These are phyloP conservation scores for Ophiostoma quercus DNA, from an alignment of 2,329 filamentous ascomycete genomes.

Conservation along the genomic window DNA sequence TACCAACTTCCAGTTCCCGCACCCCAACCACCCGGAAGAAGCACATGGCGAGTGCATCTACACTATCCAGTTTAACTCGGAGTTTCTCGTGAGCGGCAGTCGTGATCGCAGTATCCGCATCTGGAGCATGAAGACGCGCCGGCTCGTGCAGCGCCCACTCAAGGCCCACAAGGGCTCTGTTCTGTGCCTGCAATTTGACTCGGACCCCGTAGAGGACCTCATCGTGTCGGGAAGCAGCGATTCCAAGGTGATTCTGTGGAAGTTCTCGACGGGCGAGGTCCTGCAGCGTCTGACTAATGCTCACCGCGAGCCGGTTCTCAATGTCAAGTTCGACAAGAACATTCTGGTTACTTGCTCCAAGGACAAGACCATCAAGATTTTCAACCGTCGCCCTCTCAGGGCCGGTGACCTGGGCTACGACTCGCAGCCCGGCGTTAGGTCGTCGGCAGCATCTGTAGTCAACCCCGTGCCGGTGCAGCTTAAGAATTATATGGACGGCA, in stretches of 20 bases:
- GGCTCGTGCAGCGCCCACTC: conserved; percentile 69
- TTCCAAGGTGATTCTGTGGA: conserved; percentile 84
- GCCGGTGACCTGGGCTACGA: conserved; percentile 55
- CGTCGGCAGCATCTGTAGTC: conserved; percentile 38
- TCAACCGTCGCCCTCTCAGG: conserved; percentile 70
- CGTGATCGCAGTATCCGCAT: conserved; percentile 81
- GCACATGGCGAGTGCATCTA: conserved; percentile 92
- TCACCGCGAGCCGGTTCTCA: conserved; percentile 86
- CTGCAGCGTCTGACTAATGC: conserved; percentile 70
- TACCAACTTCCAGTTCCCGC: conserved; percentile 83
- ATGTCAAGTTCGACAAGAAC: conserved; percentile 84
- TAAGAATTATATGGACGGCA: conserved; percentile 48
- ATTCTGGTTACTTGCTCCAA: conserved; percentile 96
- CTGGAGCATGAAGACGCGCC: conserved; percentile 79
- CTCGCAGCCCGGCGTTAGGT: conserved; percentile 24
- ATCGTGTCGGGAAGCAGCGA: conserved; percentile 96
- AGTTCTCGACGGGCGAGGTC: conserved; percentile 81
- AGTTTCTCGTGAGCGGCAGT: conserved; percentile 88
- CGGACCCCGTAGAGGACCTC: conserved; percentile 77
- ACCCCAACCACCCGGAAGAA: conserved; percentile 72
- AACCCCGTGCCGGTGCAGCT: conserved; percentile 50
- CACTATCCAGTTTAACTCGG: conserved; percentile 79
- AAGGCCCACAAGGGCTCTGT: conserved; percentile 79
- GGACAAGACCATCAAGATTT: conserved; percentile 94
- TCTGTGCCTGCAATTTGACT: conserved; percentile 90